Percentiles rank a stretch among this genome's conserved stretches.
These are phyloP conservation scores for Rhodotorula sp. DNA, from an alignment of 1,284 basidiomycete species.

Conservation along the genomic window DNA sequence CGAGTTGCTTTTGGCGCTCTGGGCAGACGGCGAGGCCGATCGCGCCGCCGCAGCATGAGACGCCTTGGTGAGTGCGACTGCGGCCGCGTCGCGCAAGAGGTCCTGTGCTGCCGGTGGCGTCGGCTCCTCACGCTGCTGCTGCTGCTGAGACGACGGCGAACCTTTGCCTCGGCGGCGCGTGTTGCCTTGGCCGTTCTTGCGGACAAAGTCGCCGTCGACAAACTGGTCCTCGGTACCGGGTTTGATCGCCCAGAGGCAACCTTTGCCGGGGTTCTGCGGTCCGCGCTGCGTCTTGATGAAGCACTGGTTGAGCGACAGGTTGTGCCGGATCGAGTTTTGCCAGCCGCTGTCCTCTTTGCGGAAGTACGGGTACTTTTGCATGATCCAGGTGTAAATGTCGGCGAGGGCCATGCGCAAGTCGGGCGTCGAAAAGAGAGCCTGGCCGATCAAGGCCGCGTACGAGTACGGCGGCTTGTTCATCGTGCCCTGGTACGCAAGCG, in stretches of 20 bases:
- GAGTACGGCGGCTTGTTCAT: constrained; percentile 70
- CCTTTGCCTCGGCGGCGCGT: constrained; percentile 14
- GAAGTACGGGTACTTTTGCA: constrained; percentile 87
- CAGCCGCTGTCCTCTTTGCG: constrained; percentile 77
- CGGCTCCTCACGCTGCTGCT: not conserved
- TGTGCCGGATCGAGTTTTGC: constrained; percentile 93
- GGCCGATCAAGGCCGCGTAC: constrained; percentile 93
- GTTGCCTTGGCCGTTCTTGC: constrained; percentile 35
- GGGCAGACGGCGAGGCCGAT: not conserved
- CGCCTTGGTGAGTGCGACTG: not conserved
- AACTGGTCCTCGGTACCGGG: constrained; percentile 46
- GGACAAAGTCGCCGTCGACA: constrained; percentile 45
- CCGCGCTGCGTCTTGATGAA: constrained; percentile 45
- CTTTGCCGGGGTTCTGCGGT: constrained; percentile 51
- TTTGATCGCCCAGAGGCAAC: constrained; percentile 51
- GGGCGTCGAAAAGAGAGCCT: constrained; percentile 81
- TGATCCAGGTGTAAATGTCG: constrained; percentile 95
- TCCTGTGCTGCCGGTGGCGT: not conserved
- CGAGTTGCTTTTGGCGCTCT: not conserved
- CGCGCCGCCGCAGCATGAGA: not conserved
- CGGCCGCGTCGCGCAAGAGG: not conserved
- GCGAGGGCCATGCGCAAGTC: constrained; percentile 83
- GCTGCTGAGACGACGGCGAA: constrained; percentile 1
- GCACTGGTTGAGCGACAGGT: constrained; percentile 75
- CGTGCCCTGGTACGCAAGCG: constrained; percentile 11